Base-by-base conservation (phyloP, 768 basidiomycete genomes). In the Holtermannia corniformis region DNA sequence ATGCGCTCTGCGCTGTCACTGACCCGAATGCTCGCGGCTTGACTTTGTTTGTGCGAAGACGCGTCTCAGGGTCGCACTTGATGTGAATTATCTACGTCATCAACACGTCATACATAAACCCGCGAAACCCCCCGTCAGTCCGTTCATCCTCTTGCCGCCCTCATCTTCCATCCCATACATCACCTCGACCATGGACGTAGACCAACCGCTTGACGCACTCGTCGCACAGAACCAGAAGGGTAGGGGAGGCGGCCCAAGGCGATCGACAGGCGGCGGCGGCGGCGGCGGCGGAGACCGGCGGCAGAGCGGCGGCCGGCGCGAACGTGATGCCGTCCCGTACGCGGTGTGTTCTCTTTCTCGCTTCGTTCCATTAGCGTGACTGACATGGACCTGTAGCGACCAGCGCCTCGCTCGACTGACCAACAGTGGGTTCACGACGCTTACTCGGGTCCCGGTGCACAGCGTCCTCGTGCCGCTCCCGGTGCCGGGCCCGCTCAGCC, bases 381-480 rank as follows among this genome's bases (percentile, higher is more conserved):
- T n/a, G n/a, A n/a, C 37, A 51, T 27, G 13, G 37, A 50, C 16
- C 13, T 47, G n/a, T 46, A 68, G 70, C 52, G 70, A 43, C 67
- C 70, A 1, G 61, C 67, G 44, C 60, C 65, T 11, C 54, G 65
- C 28, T 67, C 65, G 16, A 66, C 67, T n/a, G 62, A 63, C n/a
- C 62, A 65, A 10, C 60, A 57, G 51, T 66, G 63, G 63, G 70
- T 67, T 21, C 62, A 65, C 37, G 65, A 65, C 41, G 61, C 59
- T 28, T 64, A 57, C 50, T 46, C 50, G 26, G 62, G 61, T 24
- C 58, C 56, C 20, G 57, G 52, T 24, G 54, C 45, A 14, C 19
- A 24, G 24, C 52, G 49, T 4, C 47, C 42, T 12, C 44, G 49
- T 49, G 47, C 25, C 27, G 41, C 51, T 14, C 40, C 52, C 26